Conservation (phyloP, 2,329 filamentous ascomycete genomes). For the Monilinia vaccinii-corymbosi region DNA sequence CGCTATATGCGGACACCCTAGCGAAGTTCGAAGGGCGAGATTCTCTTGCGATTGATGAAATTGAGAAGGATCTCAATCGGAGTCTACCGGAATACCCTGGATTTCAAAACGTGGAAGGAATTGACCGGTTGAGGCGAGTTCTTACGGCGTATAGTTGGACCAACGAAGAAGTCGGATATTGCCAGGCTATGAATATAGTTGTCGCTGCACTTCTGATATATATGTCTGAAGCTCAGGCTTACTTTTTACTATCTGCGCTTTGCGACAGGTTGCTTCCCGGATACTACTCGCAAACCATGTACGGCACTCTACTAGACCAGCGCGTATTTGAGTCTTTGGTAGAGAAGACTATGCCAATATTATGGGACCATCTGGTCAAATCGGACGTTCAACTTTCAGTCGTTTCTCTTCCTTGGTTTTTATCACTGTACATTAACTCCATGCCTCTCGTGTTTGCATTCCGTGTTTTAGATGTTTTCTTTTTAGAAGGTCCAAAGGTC, state of each 20-base stretch:
- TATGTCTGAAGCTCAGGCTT: slow-evolving; percentile 93
- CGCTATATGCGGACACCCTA: slow-evolving; percentile 74
- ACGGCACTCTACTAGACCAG: slow-evolving; percentile 91
- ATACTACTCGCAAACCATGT: slow-evolving; percentile 99
- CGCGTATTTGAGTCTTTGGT: slow-evolving; percentile 96
- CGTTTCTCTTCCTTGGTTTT: slow-evolving; percentile 94
- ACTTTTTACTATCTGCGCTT: slow-evolving; percentile 82
- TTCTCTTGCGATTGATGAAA: slow-evolving; percentile 95
- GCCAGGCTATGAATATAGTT: slow-evolving; percentile 99
- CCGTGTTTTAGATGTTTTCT: slow-evolving; percentile 93
- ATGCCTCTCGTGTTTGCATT: slow-evolving; percentile 99
- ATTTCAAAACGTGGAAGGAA: slow-evolving; percentile 93
- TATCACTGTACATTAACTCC: slow-evolving; percentile 97
- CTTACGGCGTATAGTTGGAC: slow-evolving; percentile 97
- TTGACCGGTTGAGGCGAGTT: slow-evolving; percentile 78
- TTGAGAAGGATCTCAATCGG: slow-evolving; percentile 95
- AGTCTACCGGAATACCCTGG: slow-evolving; percentile 95
- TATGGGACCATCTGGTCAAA: slow-evolving; percentile 97
- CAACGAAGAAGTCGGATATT: slow-evolving; percentile 92
- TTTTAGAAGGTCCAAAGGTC: slow-evolving; percentile 94
- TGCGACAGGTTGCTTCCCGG: slow-evolving; percentile 90
- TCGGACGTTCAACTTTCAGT: slow-evolving; percentile 96
- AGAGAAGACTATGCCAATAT: slow-evolving; percentile 97
- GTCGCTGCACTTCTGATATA: slow-evolving; percentile 97
- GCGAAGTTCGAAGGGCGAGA: slow-evolving; percentile 75